These are phyloP conservation scores for Pyrrhoderma noxium DNA, from an alignment of 1,284 basidiomycete species.

Conservation along the genomic window DNA sequence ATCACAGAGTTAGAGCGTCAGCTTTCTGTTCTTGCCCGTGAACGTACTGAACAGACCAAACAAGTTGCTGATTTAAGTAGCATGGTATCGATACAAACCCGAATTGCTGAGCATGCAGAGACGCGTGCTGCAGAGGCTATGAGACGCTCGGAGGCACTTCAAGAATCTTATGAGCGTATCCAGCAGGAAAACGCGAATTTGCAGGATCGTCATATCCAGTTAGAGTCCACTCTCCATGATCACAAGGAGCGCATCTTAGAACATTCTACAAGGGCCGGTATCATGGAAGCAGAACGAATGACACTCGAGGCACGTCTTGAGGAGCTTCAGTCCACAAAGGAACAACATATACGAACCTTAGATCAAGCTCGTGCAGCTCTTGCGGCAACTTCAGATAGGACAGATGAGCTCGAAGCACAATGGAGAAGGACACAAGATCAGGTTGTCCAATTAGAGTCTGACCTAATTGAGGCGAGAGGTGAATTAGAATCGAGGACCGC, in stretches of 20 bases:
- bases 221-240: constrained; percentile 73
- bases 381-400: constrained; percentile 66
- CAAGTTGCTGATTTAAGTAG: constrained; percentile 70
- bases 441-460: constrained; percentile 61
- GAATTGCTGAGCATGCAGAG: constrained; percentile 74
- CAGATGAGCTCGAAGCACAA: constrained; percentile 74
- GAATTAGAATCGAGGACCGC: constrained; percentile 69
- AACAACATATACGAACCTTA: constrained; percentile 80
- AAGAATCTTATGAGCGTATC: constrained; percentile 69
- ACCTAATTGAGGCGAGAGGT: constrained; percentile 68
- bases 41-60: constrained; percentile 62
- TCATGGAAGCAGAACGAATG: constrained; percentile 75
- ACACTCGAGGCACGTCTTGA: constrained; percentile 63
- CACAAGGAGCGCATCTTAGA: constrained; percentile 71
- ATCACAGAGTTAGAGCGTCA: constrained; percentile 76
- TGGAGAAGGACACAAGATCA: constrained; percentile 65
- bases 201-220: constrained; percentile 53
- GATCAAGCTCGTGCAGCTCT: constrained; percentile 82
- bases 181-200: constrained; percentile 68
- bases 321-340: constrained; percentile 59
- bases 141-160: constrained; percentile 77
- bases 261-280: constrained; percentile 70
- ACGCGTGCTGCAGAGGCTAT: constrained; percentile 75
- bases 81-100: constrained; percentile 67
- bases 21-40: constrained; percentile 57